Base-by-base conservation (phyloP, 2,329 filamentous ascomycete genomes). In the Pseudogymnoascus sp. region DNA sequence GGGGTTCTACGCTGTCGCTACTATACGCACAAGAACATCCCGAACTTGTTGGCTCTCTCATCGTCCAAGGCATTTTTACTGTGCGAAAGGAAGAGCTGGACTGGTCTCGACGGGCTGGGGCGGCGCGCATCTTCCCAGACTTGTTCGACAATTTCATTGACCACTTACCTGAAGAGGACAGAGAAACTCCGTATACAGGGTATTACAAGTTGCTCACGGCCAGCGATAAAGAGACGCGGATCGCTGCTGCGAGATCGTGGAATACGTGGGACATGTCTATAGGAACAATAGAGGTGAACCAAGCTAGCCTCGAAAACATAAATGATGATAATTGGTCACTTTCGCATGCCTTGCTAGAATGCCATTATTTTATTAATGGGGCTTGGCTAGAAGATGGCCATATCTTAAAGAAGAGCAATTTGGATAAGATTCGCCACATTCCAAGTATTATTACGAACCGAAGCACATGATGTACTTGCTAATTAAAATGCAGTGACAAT, bases 1-100 rank as follows among this genome's bases (percentile, higher is more conserved):
- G 78, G 78, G 78, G 78, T 35, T 76, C 75, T 3, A 77, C 77
- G 0, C 71, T 80, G 13, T 69, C 76, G 0, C 69, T 80, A 0
- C 71, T 75, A 25, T 80, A 80, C 66, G 69, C 78, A 0, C 73
- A 80, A 64, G 71, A 72, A 0, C 73, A 79, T 36, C 74, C 78
- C 0, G 69, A 73, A 0, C 66, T 66, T 10, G 74, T 77, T 10
- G 65, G 73, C 1, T 73, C 73, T 7, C 65, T 80, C 5, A 72
- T 79, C 9, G 67, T 79, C 4, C 71, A 76, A 13, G 78, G 78
- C 1, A 73, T 79, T 35, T 79, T 79, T 65, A 70, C 72, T 0
- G 65, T 74, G 27, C 67, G 72, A 5, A 66, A 69, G 75, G 25
- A 52, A 15, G 45, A 77, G 64, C 62, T 74, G 0, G 68, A 70